Evolutionary conservation across 805 yeast genomes (phyloP), one percentile per base, ranked within the genome.

Genomic region (Teunomyces pallodes): DNA sequence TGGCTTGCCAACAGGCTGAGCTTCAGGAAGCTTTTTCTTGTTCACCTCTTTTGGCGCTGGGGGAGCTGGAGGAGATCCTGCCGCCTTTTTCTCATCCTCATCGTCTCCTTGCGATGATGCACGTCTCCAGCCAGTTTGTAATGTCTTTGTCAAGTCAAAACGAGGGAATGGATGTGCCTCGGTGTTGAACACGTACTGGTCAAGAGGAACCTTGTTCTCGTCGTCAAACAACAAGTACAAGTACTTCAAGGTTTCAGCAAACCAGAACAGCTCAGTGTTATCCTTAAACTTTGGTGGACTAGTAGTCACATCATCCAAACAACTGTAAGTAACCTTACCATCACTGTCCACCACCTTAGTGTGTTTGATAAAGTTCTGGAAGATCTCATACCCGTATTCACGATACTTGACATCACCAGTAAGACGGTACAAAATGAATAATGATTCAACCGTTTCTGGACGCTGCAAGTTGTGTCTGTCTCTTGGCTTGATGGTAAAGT

Each of bases 111-210:
- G 13, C 1, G 35, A 13, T 24, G 31, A 13, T 10, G 16, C 33
- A 49, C 84, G 75, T 35, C 59, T 57, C 88, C 89, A 85, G 0
- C 87, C 87, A 3, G 90, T 84, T 42, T 70, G 71, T 59, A 84
- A 81, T 47, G 62, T 55, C 8, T 78, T 72, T 24, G 67, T 71
- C 71, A 76, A 66, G 24, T 76, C 78, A 50, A 89, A 80, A 35
- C 72, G 76, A n/a, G 97, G 97, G 67, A 90, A 81, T 32, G 96
- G 94, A 64, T 90, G 97, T 0, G 96, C 97, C 62, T 90, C 97
- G 1, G 97, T 90, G 69, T 89, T 91, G 74, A 88, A 89, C 5
- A 91, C 90, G 46, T 83, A 78, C 49, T 83, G 69, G 42, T 80
- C 80, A 55, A 90, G 70, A 28, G 91, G 90, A 53, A 87, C 67